A percentile compares a stretch with the other conserved stretches of the same genome.
Conservation (phyloP, 495 filamentous ascomycete species). For the Poronia punctata region DNA sequence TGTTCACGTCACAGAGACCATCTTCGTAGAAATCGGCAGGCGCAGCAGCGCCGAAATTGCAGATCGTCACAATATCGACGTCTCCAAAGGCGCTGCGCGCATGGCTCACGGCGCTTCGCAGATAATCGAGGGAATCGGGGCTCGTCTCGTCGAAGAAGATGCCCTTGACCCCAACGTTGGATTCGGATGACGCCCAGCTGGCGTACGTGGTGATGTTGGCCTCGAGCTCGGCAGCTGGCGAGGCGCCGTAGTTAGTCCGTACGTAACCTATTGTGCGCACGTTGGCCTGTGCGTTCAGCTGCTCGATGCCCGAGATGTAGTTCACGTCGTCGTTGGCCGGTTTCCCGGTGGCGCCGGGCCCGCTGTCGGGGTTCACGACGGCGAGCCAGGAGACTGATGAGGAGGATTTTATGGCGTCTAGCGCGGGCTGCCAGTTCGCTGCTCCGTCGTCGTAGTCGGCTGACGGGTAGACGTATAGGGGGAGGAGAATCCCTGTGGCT, state of each 20-base stretch:
- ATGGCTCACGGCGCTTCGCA: background rate
- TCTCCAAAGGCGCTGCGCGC: constrained; percentile 3
- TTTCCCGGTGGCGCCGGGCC: constrained; percentile 28
- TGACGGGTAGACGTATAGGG: constrained; percentile 44
- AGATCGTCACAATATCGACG: background rate
- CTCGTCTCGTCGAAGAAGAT: constrained; percentile 22
- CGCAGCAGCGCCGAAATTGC: constrained; percentile 9
- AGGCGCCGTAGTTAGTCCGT: constrained; percentile 28
- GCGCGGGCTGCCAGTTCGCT: constrained; percentile 36
- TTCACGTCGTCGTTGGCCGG: constrained; percentile 15
- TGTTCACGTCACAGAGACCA: constrained; percentile 4
- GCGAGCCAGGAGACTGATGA: constrained; percentile 32
- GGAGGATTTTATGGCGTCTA: constrained; percentile 25
- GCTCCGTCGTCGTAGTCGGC: constrained; percentile 8
- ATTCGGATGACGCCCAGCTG: constrained; percentile 28
- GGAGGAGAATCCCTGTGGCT: constrained; percentile 37
- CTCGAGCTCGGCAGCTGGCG: constrained; percentile 24
- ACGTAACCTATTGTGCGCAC: constrained; percentile 45
- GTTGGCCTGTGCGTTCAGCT: constrained; percentile 37
- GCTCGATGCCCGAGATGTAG: constrained; percentile 29
- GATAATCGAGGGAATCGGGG: background rate
- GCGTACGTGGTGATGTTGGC: constrained; percentile 36
- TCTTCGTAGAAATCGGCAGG: background rate
- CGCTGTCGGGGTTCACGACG: constrained; percentile 41
- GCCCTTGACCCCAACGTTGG: constrained; percentile 15